Base-by-base conservation (phyloP, 495 filamentous ascomycete genomes). In the Umbilicaria muhlenbergii region DNA sequence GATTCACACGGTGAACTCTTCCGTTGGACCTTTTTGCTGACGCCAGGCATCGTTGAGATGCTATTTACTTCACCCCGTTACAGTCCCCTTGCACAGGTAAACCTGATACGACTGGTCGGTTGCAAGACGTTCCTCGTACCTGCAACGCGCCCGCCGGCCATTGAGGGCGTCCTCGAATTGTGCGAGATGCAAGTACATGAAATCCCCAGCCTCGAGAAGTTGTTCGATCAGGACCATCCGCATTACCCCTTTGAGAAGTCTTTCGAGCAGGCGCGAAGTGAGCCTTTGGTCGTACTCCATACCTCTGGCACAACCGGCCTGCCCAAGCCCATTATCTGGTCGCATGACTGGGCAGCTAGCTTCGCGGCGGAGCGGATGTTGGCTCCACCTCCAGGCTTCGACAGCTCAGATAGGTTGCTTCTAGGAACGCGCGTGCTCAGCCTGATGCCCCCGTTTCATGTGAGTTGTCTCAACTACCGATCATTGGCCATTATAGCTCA, bases 291-390 rank as follows among this genome's bases (percentile, higher is more conserved):
- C 16, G 56, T 62, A 1, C 10, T 64, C 34, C 63, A 65, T 47
- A 67, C 62, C n/a, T 65, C 62, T 5, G 62, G 64, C n/a, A 56
- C 64, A 3, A 65, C 64, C 0, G 61, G 59, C 0, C 47, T 60
- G 13, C 64, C 64, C 8, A 67, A 65, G 40, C 61, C 64, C 1
- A 50, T 67, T 38, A 46, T 57, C 31, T 60, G 45, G 45, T 58
- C 46, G 1, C 56, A 60, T 44, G 58, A 57, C 2, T 48, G 34
- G n/a, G 52, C 48, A 3, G 35, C 36, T 14, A 51, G 39, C 16
- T 49, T 52, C 35, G 51, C 50, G 38, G 19, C 43, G 6, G 48
- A 56, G 44, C 31, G 31, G 2, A 21, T 8, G 8, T 28, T 55
- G 6, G 35, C 49, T 6, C 34, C 49, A 18, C 55, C 54, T 0